Percentiles rank a stretch among this genome's conserved stretches.
These are phyloP conservation scores for Kwoniella sp. DNA, from an alignment of 768 basidiomycete species.

Conservation along the genomic window DNA sequence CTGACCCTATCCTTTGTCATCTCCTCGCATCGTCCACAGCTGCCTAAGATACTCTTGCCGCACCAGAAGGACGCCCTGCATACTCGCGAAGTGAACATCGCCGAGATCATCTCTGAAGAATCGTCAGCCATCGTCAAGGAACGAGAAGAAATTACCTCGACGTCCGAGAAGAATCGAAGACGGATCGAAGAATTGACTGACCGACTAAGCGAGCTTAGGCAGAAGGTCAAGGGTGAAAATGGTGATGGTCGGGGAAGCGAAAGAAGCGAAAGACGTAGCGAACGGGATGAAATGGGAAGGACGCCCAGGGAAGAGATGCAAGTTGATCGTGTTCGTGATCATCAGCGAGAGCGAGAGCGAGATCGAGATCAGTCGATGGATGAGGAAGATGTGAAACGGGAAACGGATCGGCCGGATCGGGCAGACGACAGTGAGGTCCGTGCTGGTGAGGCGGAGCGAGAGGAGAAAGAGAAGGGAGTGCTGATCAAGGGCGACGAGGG, in stretches of 20 bases:
- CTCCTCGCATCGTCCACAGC: no score
- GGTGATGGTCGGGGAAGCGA: neutral
- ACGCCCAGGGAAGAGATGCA: slow-evolving; percentile 35
- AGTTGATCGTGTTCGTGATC: slow-evolving; percentile 3
- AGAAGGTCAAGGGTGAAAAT: slow-evolving; percentile 28
- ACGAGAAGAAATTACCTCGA: slow-evolving; percentile 20
- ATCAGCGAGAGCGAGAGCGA: neutral
- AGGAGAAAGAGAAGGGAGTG: slow-evolving; percentile 31
- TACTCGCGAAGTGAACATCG: slow-evolving; percentile 35
- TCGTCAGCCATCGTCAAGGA: slow-evolving; percentile 30
- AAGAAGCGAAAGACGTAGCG: neutral
- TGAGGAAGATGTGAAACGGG: neutral
- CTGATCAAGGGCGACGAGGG: slow-evolving; percentile 46
- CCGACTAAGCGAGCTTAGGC: slow-evolving; percentile 36
- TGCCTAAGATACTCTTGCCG: slow-evolving; percentile 49
- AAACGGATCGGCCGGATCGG: no score
- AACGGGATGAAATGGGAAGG: slow-evolving; percentile 36
- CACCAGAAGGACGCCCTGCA: slow-evolving; percentile 45
- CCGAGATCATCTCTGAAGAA: slow-evolving; percentile 45
- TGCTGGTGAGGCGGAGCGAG: neutral
- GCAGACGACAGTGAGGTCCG: no score
- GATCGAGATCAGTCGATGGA: neutral
- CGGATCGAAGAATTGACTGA: slow-evolving; percentile 36
- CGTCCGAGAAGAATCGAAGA: slow-evolving; percentile 24
- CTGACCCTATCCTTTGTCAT: no score